phyloP scores from a whole-genome alignment of 2,329 filamentous ascomycete genomes.

The Colletotrichum filicis region DNA sequence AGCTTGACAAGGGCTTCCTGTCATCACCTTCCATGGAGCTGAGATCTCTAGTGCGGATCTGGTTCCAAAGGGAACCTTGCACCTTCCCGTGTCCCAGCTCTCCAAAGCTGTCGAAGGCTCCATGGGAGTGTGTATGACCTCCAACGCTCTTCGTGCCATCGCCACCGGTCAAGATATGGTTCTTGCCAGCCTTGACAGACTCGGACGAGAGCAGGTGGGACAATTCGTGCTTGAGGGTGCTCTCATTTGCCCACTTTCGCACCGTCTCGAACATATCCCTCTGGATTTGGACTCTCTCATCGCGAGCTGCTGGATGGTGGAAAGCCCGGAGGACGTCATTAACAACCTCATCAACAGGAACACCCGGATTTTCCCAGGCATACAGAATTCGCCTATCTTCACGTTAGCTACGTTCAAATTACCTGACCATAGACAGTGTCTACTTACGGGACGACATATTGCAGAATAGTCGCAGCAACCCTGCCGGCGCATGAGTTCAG shows the following conservation, averaged over 20 bases:
- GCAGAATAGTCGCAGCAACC: conserved; percentile 79
- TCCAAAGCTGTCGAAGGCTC: conserved; percentile 51
- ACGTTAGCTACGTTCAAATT: conserved; percentile 37
- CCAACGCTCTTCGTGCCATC: conserved; percentile 46
- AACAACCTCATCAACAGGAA: conserved; percentile 85
- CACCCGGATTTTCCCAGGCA: conserved; percentile 89
- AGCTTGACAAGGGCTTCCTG: conserved; percentile 50
- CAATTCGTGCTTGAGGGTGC: conserved; percentile 74
- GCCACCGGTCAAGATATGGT: conserved; percentile 67
- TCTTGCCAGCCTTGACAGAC: conserved; percentile 84
- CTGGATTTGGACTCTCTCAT: conserved; percentile 82
- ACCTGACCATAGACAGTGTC: not conserved
- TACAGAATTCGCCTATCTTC: conserved; percentile 77
- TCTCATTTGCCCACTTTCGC: conserved; percentile 79
- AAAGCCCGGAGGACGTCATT: conserved; percentile 85
- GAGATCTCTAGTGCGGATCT: conserved; percentile 69
- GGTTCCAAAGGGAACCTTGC: conserved; percentile 68
- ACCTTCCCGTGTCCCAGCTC: conserved; percentile 67
- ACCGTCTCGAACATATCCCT: conserved; percentile 90
- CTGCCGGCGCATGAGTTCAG: conserved; percentile 82
- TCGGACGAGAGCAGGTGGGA: conserved; percentile 83
- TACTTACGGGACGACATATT: conserved; percentile 84
- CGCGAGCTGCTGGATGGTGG: conserved; percentile 88
- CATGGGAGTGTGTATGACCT: conserved; percentile 52
- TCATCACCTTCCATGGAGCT: conserved; percentile 64